A percentile compares a stretch with the other conserved stretches of the same genome.
These are phyloP conservation scores for Candida tropicalis DNA, from an alignment of 1,139 yeast genomes.

Conservation along the genomic window DNA sequence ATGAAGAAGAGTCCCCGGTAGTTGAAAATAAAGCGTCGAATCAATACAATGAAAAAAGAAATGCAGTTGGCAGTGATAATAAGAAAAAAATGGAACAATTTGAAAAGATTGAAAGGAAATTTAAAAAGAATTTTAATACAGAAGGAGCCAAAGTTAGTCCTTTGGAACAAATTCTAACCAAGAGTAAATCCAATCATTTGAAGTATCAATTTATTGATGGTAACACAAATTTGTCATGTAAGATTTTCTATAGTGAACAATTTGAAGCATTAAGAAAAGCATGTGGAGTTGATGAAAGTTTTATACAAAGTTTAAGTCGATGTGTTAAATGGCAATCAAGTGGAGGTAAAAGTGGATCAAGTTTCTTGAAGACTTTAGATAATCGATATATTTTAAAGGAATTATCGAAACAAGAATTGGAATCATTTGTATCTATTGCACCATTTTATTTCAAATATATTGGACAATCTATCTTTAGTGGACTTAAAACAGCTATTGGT, in stretches of 20 bases:
- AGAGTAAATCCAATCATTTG: conserved; percentile 84
- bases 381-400: conserved; percentile 90
- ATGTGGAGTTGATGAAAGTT: conserved; percentile 77
- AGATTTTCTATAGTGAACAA: conserved; percentile 93
- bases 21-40: no score
- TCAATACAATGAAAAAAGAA: background rate
- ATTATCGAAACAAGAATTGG: conserved; percentile 83
- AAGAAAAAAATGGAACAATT: conserved; percentile 42
- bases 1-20: no score
- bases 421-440: conserved; percentile 92
- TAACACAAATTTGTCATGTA: conserved; percentile 80
- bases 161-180: conserved; percentile 72
- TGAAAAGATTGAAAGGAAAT: conserved; percentile 47
- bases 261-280: conserved; percentile 90
- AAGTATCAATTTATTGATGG: conserved; percentile 92
- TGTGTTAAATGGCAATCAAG: conserved; percentile 95
- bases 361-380: conserved; percentile 88
- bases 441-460: conserved; percentile 96
- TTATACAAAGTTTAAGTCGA: conserved; percentile 85
- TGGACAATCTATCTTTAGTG: conserved; percentile 94
- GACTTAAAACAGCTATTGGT: conserved; percentile 90
- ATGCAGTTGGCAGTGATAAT: conserved; percentile 19
- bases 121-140: conserved; percentile 33
- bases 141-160: conserved; percentile 24
- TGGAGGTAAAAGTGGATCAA: conserved; percentile 97